A percentile compares a stretch with the other conserved stretches of the same genome.
Conservation (phyloP, 805 yeast species). For the Candida glaebosa region DNA sequence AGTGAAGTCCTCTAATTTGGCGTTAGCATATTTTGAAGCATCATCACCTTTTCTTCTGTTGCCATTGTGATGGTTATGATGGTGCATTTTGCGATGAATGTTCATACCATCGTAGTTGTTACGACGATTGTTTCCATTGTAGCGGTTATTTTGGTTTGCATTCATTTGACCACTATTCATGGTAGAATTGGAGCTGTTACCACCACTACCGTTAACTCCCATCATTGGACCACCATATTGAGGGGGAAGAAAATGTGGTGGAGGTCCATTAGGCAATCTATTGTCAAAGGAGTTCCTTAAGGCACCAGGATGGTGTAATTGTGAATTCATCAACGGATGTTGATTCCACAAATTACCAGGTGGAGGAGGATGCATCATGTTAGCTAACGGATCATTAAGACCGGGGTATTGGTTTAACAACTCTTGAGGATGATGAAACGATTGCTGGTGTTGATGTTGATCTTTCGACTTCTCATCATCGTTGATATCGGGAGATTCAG, state of each 20-base stretch:
- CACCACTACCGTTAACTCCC: slow-evolving; percentile 5
- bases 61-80: slow-evolving; percentile 16
- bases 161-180: slow-evolving; percentile 5
- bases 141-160: slow-evolving; percentile 8
- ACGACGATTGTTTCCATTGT: slow-evolving; percentile 9
- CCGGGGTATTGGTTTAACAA: slow-evolving; percentile 5
- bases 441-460: slow-evolving; percentile 1
- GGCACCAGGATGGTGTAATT: slow-evolving; percentile 5
- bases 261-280: slow-evolving; percentile 1
- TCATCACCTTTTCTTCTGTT: slow-evolving; percentile 55
- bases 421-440: slow-evolving; percentile 2
- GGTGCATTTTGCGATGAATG: slow-evolving; percentile 42
- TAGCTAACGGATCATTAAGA: slow-evolving; percentile 3
- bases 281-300: slow-evolving; percentile 6
- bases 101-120: slow-evolving; percentile 25
- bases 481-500: background rate
- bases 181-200: background rate
- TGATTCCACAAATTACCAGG: slow-evolving; percentile 18
- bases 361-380: slow-evolving; percentile 4
- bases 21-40: slow-evolving; percentile 65
- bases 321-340: slow-evolving; percentile 8
- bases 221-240: slow-evolving; percentile 6
- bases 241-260: slow-evolving; percentile 5
- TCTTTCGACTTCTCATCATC: background rate
- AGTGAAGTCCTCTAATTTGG: slow-evolving; percentile 61